Base-by-base conservation (phyloP, 2,329 filamentous ascomycete species). In the Exserohilum rostratum region DNA sequence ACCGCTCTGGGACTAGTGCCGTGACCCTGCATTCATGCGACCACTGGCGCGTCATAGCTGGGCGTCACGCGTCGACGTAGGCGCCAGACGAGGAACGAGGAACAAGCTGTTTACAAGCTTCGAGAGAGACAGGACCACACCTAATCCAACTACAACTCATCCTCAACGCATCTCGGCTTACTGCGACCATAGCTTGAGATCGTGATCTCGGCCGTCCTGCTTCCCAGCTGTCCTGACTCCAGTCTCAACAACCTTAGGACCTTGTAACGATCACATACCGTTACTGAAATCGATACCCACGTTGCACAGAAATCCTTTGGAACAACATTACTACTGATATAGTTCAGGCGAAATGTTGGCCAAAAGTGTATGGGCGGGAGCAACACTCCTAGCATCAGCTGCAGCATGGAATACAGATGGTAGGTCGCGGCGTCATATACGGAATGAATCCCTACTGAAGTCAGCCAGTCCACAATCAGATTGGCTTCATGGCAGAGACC, bases 401-500 rank as follows among this genome's bases (percentile, higher is more conserved):
- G 20, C 52, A 45, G 66, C 66, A 30, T 75, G 72, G 72, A 73
- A 70, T 45, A 68, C 65, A 29, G 72, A 75, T 62, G 72, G 72
- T 73, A 22, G 18, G 34, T 31, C 34, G 7, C 10, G 11, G 12
- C 12, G 6, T 11, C 18, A 17, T 39, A 17, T 1, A 11, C 10
- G 10, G 20, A 12, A 6, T 39, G 13, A 3, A 22, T 3, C 31
- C 3, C 18, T 22, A 27, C 56, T 67, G 38, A 69, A 42, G 31
- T 18, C 3, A 13, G 3, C 30, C 45, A 72, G 74, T 77, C 3
- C 75, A 77, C 55, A 76, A 77, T 40, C 76, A 77, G 44, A 75
- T 77, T 43, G 76, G 73, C 40, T 75, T 74, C 64, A 69, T 73
- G 62, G 74, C 74, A 30, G 75, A 77, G 47, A 62, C 65, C 5